Evolutionary conservation across 1,284 basidiomycete species (phyloP).

Genomic region (Leccinum subfulvum): DNA sequence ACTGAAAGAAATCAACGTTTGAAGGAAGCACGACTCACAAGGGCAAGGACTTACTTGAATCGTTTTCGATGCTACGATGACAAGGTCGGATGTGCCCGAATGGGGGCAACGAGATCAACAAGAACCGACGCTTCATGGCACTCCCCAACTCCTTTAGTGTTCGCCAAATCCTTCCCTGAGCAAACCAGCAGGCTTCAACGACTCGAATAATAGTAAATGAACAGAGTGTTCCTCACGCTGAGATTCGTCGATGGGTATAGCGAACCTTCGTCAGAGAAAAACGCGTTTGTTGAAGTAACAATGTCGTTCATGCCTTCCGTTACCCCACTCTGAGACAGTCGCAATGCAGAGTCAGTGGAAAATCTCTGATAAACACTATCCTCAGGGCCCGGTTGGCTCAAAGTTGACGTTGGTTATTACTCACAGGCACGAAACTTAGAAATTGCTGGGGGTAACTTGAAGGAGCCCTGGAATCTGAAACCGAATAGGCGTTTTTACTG

Average conservation of each 20-base stretch:
- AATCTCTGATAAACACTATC: conserved; percentile 20
- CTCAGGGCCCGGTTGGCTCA: background rate
- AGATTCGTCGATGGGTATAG: conserved; percentile 11
- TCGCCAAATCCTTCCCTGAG: conserved; percentile 24
- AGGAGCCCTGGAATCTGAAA: conserved; percentile 4
- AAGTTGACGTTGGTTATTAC: conserved; percentile 1
- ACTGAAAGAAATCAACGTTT: conserved; percentile 8
- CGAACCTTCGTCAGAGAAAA: conserved; percentile 12
- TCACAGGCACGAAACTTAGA: conserved; percentile 31
- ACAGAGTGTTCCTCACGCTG: conserved; percentile 17
- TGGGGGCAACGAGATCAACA: conserved; percentile 18
- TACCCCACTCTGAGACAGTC: conserved; percentile 9
- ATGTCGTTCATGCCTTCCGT: conserved; percentile 9
- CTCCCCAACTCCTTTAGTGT: conserved; percentile 16
- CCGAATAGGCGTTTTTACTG: background rate
- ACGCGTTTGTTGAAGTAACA: background rate
- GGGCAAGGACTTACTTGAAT: conserved; percentile 22
- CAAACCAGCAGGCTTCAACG: background rate
- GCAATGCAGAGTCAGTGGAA: conserved; percentile 24
- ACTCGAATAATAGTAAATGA: background rate
- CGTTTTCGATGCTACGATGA: conserved; percentile 19
- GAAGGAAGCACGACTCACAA: background rate
- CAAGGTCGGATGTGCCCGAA: conserved; percentile 21
- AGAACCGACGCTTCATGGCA: conserved; percentile 19
- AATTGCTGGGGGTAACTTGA: conserved; percentile 17